Percentiles rank a stretch among this genome's conserved stretches.
phyloP scores from a whole-genome alignment of 306 rosid genomes.

The Bauhinia variegata region DNA sequence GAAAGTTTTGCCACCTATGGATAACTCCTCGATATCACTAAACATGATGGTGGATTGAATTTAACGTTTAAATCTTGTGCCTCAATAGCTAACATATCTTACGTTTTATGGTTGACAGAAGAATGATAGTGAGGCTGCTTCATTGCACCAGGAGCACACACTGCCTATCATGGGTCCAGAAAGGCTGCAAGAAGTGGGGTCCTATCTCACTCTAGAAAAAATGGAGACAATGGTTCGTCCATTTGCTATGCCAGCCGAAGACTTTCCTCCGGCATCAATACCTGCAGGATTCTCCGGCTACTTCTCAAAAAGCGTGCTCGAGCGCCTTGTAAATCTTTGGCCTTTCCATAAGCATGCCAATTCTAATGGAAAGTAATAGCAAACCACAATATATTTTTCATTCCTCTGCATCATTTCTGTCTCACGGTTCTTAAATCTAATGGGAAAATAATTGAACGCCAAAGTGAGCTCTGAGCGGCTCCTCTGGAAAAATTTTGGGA shows the following conservation, averaged over 20 bases:
- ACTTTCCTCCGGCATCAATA: conserved; percentile 85
- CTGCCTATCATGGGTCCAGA: conserved; percentile 94
- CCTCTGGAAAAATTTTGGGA: conserved; percentile 27
- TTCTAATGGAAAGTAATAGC: conserved; percentile 62
- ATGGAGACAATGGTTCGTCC: conserved; percentile 91
- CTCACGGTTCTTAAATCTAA: conserved; percentile 5
- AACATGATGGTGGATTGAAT: conserved; percentile 5
- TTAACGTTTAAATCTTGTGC: neutral
- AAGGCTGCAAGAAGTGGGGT: conserved; percentile 86
- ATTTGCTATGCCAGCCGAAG: conserved; percentile 99
- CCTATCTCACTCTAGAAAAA: conserved; percentile 80
- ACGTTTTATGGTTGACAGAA: conserved; percentile 55
- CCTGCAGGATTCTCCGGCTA: conserved; percentile 93
- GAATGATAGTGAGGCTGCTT: conserved; percentile 63
- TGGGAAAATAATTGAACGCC: conserved; percentile 29
- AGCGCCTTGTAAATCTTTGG: conserved; percentile 95
- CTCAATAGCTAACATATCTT: conserved; percentile 19
- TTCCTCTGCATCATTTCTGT: neutral
- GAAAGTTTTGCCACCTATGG: conserved; percentile 8
- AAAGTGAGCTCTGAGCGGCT: conserved; percentile 39
- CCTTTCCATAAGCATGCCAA: conserved; percentile 74
- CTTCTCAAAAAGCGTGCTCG: conserved; percentile 86
- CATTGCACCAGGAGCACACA: conserved; percentile 92
- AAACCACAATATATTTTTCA: conserved; percentile 1
- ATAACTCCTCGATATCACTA: conserved; percentile 1